Evolutionary conservation across 2,329 filamentous ascomycete genomes (phyloP).

Genomic region (Verticillium nonalfalfae): DNA sequence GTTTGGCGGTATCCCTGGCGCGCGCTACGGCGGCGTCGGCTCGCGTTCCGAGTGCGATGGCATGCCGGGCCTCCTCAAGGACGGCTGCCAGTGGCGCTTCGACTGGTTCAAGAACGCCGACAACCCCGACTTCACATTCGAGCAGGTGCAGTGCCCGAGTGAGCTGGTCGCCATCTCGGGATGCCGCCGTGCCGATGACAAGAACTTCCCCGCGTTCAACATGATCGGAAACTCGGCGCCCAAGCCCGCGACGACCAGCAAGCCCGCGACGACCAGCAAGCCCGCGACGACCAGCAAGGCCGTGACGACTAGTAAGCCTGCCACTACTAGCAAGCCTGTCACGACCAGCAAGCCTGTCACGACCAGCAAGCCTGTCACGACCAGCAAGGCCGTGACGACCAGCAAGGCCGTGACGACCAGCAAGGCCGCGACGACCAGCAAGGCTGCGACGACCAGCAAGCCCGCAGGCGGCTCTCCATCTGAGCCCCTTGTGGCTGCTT

Average conservation of each 20-base stretch:
- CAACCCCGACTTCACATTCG: conserved; percentile 48
- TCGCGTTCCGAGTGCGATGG: conserved; percentile 41
- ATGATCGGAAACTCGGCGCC: background rate
- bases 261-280: too few relatives aligned
- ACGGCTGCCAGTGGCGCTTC: conserved; percentile 56
- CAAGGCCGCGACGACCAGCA: too few relatives aligned
- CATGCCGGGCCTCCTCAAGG: conserved; percentile 45
- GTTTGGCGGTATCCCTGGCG: conserved; percentile 37
- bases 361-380: too few relatives aligned
- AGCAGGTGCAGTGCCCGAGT: conserved; percentile 48
- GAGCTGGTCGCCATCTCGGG: conserved; percentile 34
- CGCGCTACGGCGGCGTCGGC: conserved; percentile 50
- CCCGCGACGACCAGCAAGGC: background rate
- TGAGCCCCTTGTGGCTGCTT: conserved; percentile 10
- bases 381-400: too few relatives aligned
- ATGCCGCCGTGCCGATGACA: conserved; percentile 17
- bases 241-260: background rate
- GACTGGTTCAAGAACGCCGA: conserved; percentile 56
- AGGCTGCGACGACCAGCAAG: too few relatives aligned
- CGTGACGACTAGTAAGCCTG: background rate
- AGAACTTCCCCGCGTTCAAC: conserved; percentile 1
- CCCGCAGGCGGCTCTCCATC: background rate
- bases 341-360: background rate
- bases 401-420: too few relatives aligned
- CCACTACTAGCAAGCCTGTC: background rate